Evolutionary conservation across 148 eudicot genomes (phyloP), one percentile per base, ranked within the genome.

Genomic region (Suaeda aralocaspica): DNA sequence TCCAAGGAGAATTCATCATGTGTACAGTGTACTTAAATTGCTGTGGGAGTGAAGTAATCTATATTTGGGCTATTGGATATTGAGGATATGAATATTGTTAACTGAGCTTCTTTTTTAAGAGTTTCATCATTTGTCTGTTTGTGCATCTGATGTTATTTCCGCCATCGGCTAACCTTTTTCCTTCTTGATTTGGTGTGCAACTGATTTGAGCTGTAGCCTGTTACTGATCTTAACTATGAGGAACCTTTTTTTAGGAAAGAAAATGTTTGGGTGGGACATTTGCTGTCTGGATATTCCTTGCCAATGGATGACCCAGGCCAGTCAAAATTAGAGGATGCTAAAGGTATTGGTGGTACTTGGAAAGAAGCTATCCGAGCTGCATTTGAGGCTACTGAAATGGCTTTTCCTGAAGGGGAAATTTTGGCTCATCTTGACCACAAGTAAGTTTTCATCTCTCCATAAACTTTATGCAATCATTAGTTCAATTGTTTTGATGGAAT

Each of bases 291-390:
- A 49, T 93, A 93, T 82, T 79, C 95, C 16, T 78, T 93, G 83
- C 95, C 92, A 66, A 93, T 93, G 96, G 98, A 93, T 64, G 95
- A 89, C 60, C 91, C 90, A 12, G 82, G 81, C 53, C 74, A 76
- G 53, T 79, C 91, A 34, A 85, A 91, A 74, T 76, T 58, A 49
- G 74, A 62, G 18, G 84, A 77, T 65, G 46, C 77, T 34, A 81
- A 82, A 64, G 77, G 56, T 64, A 76, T 90, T 19, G 89, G 87
- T 62, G 98, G 96, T 52, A 90, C 92, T 62, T 93, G 98, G 98
- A 87, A 78, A 73, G 70, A 88, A 45, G 83, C 98, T 55, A 93
- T 91, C 25, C 82, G 55, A 77, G 82, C 72, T 75, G 77, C 88
- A 75, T 84, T 64, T 68, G 91, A 83, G 74, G 86, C 88, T 69